Evolutionary conservation across 805 yeast genomes (phyloP).

Genomic region (Candida endomychidarum): DNA sequence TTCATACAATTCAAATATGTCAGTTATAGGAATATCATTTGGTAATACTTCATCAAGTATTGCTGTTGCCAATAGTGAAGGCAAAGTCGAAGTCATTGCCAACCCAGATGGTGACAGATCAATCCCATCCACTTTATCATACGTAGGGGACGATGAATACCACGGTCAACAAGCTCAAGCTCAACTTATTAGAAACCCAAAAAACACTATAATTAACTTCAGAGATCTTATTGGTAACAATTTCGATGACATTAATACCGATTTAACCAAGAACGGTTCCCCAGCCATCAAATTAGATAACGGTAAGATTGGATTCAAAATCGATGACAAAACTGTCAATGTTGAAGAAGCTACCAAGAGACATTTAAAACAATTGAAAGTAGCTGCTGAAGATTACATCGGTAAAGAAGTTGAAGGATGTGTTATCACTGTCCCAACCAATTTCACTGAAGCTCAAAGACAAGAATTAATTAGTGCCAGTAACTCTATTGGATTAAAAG

Average conservation of each 20-base stretch:
- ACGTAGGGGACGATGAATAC: slow-evolving; percentile 92
- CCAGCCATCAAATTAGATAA: slow-evolving; percentile 51
- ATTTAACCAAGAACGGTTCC: slow-evolving; percentile 57
- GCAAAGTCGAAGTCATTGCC: slow-evolving; percentile 95
- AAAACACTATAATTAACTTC: slow-evolving; percentile 84
- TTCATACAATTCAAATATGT: slow-evolving; percentile 10
- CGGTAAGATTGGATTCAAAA: slow-evolving; percentile 70
- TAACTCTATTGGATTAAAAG: slow-evolving; percentile 69
- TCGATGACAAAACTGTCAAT: slow-evolving; percentile 54
- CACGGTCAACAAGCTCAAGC: slow-evolving; percentile 96
- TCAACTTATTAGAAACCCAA: slow-evolving; percentile 87
- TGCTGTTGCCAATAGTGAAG: slow-evolving; percentile 82
- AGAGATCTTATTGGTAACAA: slow-evolving; percentile 86
- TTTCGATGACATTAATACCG: slow-evolving; percentile 66
- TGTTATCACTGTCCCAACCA: slow-evolving; percentile 88
- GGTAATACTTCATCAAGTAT: slow-evolving; percentile 96
- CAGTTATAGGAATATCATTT: slow-evolving; percentile 88
- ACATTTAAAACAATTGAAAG: slow-evolving; percentile 77
- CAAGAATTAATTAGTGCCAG: slow-evolving; percentile 61
- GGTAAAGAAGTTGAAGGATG: slow-evolving; percentile 80
- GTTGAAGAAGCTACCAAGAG: slow-evolving; percentile 80
- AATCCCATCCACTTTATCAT: slow-evolving; percentile 89
- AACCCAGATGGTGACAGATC: slow-evolving; percentile 99
- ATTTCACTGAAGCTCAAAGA: slow-evolving; percentile 75
- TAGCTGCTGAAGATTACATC: slow-evolving; percentile 89